Conservation (phyloP, 2,329 filamentous ascomycete genomes). For the Fusarium phyllophilum region DNA sequence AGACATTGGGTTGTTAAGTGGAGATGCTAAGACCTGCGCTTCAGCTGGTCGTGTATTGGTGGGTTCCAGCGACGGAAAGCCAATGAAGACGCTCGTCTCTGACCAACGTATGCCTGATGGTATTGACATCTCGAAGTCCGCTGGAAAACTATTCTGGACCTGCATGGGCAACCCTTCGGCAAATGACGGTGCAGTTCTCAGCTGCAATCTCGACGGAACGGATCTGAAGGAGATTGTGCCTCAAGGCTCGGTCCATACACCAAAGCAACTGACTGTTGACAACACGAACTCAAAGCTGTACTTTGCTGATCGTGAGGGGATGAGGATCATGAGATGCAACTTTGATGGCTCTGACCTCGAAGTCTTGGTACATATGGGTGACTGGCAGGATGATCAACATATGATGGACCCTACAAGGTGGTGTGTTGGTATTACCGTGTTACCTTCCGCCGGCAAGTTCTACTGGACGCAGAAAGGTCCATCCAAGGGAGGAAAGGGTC, state of each 20-base stretch:
- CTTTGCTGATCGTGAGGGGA: constrained; percentile 5
- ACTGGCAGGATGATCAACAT: neutral
- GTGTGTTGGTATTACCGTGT: neutral
- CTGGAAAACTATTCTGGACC: neutral
- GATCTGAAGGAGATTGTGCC: neutral
- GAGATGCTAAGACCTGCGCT: rapidly evolving
- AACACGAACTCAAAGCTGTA: neutral
- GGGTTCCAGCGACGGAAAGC: neutral
- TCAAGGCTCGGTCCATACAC: neutral
- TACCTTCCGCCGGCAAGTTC: neutral
- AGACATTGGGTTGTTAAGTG: neutral
- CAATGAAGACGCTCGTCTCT: neutral
- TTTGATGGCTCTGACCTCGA: neutral
- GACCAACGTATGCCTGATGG: neutral
- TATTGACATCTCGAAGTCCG: neutral
- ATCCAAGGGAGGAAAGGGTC: neutral
- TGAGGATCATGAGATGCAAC: neutral
- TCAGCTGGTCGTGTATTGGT: neutral
- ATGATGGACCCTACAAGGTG: neutral
- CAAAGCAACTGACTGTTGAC: neutral
- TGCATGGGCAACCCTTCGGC: neutral
- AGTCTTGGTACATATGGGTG: neutral
- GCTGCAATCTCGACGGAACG: neutral
- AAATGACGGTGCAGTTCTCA: neutral
- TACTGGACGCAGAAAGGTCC: constrained; percentile 11